These are phyloP conservation scores for Neurospora sp. DNA, from an alignment of 2,329 filamentous ascomycete species.

Conservation along the genomic window DNA sequence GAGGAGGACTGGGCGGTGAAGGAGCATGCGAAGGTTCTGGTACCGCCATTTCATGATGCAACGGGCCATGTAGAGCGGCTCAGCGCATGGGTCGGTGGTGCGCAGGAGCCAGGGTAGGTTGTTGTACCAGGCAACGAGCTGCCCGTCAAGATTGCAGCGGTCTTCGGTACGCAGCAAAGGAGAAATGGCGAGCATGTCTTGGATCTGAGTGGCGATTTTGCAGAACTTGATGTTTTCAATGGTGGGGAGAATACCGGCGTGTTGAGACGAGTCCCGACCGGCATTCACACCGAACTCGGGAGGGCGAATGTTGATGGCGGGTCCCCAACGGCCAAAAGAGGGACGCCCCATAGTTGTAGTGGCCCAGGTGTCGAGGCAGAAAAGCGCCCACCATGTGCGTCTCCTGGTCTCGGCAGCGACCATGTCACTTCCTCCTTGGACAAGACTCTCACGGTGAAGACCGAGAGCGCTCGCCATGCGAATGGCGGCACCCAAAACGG, in stretches of 20 bases:
- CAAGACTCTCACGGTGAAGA: slow-evolving; percentile 53
- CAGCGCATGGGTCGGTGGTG: slow-evolving; percentile 57
- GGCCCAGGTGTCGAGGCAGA: slow-evolving; percentile 67
- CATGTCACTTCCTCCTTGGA: slow-evolving; percentile 34
- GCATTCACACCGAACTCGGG: slow-evolving; percentile 45
- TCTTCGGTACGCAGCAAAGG: slow-evolving; percentile 59
- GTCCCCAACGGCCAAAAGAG: slow-evolving; percentile 57
- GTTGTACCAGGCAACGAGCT: slow-evolving; percentile 64
- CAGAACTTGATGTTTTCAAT: slow-evolving; percentile 73
- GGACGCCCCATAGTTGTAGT: slow-evolving; percentile 62
- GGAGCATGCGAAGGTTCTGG: slow-evolving; percentile 66
- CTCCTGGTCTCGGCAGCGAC: slow-evolving; percentile 51
- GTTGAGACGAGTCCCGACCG: slow-evolving; percentile 41
- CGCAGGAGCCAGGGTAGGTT: slow-evolving; percentile 57
- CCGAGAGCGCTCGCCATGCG: slow-evolving; percentile 68
- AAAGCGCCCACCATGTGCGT: slow-evolving; percentile 66
- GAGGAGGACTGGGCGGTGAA: slow-evolving; percentile 64
- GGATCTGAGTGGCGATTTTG: slow-evolving; percentile 67
- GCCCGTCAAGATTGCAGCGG: slow-evolving; percentile 54
- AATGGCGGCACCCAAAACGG: slow-evolving; percentile 59
- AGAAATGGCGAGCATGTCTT: slow-evolving; percentile 62
- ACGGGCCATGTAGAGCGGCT: slow-evolving; percentile 59
- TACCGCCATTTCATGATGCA: slow-evolving; percentile 78
- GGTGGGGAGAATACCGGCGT: slow-evolving; percentile 58
- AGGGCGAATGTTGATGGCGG: slow-evolving; percentile 55